Conservation (phyloP, 1,284 basidiomycete species). For the Ustilago xerochloae region DNA sequence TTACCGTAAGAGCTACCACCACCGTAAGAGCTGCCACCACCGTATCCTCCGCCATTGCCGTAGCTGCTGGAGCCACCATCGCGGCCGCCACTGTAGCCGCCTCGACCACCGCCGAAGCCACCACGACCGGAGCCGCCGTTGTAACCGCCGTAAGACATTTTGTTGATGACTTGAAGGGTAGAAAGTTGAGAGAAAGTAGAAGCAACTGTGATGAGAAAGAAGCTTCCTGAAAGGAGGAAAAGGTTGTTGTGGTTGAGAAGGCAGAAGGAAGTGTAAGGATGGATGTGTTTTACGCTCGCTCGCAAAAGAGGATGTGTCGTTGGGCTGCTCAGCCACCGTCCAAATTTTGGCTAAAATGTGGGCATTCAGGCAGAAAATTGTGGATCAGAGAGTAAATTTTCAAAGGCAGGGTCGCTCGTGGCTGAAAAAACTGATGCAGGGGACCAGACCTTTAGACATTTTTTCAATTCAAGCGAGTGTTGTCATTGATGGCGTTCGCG, state of each 20-base stretch:
- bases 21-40: constrained; percentile 60
- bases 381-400: constrained; percentile 7
- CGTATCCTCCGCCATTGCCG: constrained; percentile 40
- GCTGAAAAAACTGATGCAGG: background rate
- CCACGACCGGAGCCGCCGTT: constrained; percentile 45
- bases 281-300: background rate
- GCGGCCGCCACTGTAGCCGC: constrained; percentile 48
- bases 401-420: background rate
- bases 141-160: constrained; percentile 61
- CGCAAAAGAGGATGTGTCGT: background rate
- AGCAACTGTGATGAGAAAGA: background rate
- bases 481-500: background rate
- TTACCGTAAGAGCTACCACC: constrained; percentile 69
- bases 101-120: constrained; percentile 42
- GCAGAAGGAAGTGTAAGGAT: background rate
- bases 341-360: constrained; percentile 8
- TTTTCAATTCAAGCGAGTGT: background rate
- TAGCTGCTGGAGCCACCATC: constrained; percentile 41
- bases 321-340: constrained; percentile 26
- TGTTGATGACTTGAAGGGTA: background rate
- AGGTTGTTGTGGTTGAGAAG: constrained; percentile 7
- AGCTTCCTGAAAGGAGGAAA: constrained; percentile 19
- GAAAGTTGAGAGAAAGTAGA: background rate
- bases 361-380: no score
- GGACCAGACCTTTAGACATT: background rate